Evolutionary conservation across 2,329 filamentous ascomycete genomes (phyloP).

Genomic region (Xylaria digitata): DNA sequence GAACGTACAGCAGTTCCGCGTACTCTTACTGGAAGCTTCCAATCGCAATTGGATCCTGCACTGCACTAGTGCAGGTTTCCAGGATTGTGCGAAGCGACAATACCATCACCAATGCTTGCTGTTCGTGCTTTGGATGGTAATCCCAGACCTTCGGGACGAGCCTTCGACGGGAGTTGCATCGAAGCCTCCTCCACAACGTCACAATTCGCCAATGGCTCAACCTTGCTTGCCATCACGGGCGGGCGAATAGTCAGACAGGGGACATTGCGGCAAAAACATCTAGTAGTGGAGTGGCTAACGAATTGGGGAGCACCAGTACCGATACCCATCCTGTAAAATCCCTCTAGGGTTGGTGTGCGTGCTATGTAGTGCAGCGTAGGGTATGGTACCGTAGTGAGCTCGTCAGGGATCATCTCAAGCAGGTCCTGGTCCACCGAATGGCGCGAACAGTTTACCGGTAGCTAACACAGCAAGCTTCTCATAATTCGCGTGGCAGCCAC

Average conservation of each 20-base stretch:
- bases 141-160: conserved; percentile 42
- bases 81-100: conserved; percentile 14
- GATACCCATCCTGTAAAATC: conserved; percentile 7
- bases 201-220: conserved; percentile 36
- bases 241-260: conserved; percentile 29
- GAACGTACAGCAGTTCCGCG: conserved; percentile 9
- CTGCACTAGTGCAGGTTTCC: background rate
- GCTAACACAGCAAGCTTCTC: conserved; percentile 25
- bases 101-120: conserved; percentile 16
- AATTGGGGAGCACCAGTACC: conserved; percentile 8
- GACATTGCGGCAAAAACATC: conserved; percentile 7
- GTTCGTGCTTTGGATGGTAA: conserved; percentile 25
- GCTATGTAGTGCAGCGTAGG: no score
- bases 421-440: conserved; percentile 19
- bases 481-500: conserved; percentile 35
- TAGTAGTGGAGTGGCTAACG: conserved; percentile 15
- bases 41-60: conserved; percentile 1
- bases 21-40: conserved; percentile 7
- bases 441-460: conserved; percentile 29
- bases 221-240: conserved; percentile 32
- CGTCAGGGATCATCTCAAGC: conserved; percentile 27
- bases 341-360: conserved; percentile 13
- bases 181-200: conserved; percentile 38
- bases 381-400: conserved; percentile 1
- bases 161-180: conserved; percentile 40